Evolutionary conservation across 2,329 filamentous ascomycete species (phyloP), one percentile per base, ranked within the genome.

Genomic region (Epichloe bromicola): DNA sequence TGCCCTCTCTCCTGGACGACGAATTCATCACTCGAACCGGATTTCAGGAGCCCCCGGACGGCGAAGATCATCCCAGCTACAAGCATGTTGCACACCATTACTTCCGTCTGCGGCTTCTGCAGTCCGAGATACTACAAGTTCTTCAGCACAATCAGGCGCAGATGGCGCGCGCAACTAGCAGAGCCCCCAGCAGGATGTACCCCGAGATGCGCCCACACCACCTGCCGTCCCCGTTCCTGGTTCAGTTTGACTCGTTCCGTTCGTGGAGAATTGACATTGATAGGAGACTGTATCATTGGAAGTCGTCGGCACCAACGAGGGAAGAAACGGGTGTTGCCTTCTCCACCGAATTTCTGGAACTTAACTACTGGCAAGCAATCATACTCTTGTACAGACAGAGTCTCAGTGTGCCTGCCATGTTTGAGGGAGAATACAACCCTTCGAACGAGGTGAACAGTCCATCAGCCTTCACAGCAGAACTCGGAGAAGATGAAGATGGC

Each of bases 351-450:
- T 95, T 97, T 60, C 70, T 96, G 4, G 88, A 96, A 60, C 75
- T 97, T 54, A 97, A 97, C 66, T 97, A 97, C 67, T 97, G 91
- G 90, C 91, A 96, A 65, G 88, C 89, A 3, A 83, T 97, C 54
- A 94, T 96, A 58, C 89, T 96, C 84, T 78, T 97, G 19, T 97
- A 97, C 65, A 78, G 91, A 51, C 91, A 95, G 66, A 93, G 89
- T 65, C 68, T 95, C 54, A 85, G 87, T 46, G 87, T 95, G 17
- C 91, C 91, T 1, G 80, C 85, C 40, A 82, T 89, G 61, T 82
- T 97, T 52, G 88, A 90, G 50, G 82, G 82, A 50, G 91, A 96
- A 67, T 82, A 82, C 58, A 76, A 80, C 58, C 79, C 79, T 2
- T 76, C 79, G 4, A 77, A 78, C 53, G 80, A 84, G 58, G 78